Percentiles rank a stretch among this genome's conserved stretches.
Conservation (phyloP, 108 stramenopile genomes). For the Discostella pseudostelligera region DNA sequence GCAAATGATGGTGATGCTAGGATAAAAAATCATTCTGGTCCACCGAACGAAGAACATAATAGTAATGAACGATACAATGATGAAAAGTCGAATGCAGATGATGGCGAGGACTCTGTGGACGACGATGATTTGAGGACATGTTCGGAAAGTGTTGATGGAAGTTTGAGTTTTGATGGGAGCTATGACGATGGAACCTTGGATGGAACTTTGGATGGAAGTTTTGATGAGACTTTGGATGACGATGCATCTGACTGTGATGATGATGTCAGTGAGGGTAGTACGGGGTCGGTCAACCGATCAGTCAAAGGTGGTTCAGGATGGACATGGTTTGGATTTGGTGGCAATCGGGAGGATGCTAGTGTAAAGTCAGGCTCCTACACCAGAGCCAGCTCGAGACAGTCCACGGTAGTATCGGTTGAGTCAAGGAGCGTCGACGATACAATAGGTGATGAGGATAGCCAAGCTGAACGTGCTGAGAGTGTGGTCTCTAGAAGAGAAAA, state of each 20-base stretch:
- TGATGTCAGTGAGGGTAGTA: slow-evolving; percentile 3
- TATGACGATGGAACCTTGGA: not conserved
- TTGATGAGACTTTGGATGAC: not conserved
- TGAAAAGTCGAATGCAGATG: not conserved
- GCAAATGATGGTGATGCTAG: no score
- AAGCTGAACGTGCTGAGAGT: not conserved
- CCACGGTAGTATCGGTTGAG: not conserved
- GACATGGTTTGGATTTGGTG: not conserved
- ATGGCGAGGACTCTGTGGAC: not conserved
- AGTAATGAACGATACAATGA: not conserved
- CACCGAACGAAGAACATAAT: not conserved
- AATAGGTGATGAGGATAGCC: not conserved
- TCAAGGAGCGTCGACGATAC: not conserved
- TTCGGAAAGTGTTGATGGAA: not conserved
- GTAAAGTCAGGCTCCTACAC: not conserved
- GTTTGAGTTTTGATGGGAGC: not conserved
- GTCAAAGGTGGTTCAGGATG: not conserved
- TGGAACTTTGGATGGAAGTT: not conserved
- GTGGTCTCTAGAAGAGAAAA: not conserved
- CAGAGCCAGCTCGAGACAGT: not conserved
- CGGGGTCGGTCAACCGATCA: slow-evolving; percentile 4
- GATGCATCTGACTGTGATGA: slow-evolving; percentile 12
- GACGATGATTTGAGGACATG: not conserved
- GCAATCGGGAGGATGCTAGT: not conserved
- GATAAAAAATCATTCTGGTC: no score